These are phyloP conservation scores for Sisymbrium altissimum DNA, from an alignment of 345 rosid species.

Conservation along the genomic window DNA sequence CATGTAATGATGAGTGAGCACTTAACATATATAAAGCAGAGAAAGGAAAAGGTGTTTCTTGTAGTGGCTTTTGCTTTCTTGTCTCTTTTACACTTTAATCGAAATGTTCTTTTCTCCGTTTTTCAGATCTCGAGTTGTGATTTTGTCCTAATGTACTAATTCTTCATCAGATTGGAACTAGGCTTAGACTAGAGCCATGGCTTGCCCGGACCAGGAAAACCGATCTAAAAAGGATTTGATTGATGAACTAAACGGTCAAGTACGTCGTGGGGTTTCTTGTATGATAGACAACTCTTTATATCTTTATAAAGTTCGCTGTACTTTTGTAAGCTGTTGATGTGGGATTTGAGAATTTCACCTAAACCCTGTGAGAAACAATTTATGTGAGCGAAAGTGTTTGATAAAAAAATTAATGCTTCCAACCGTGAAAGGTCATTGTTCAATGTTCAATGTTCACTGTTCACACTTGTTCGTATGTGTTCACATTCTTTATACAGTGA, in stretches of 20 bases:
- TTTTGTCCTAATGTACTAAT: neutral
- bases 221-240: neutral
- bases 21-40: neutral
- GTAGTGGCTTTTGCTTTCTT: slow-evolving; percentile 27
- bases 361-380: neutral
- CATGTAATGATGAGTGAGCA: slow-evolving; percentile 24
- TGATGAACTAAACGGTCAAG: slow-evolving; percentile 5
- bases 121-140: neutral
- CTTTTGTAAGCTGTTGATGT: neutral
- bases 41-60: slow-evolving; percentile 16
- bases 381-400: slow-evolving; percentile 14
- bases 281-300: neutral
- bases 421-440: slow-evolving; percentile 10
- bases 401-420: slow-evolving; percentile 29
- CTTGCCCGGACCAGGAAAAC: neutral
- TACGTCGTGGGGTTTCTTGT: neutral
- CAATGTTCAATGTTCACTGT: neutral
- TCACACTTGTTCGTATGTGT: neutral
- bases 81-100: slow-evolving; percentile 3
- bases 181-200: neutral
- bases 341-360: slow-evolving; percentile 8
- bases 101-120: neutral
- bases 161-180: neutral
- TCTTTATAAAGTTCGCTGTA: slow-evolving; percentile 6
- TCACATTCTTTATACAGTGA: slow-evolving; percentile 21